Evolutionary conservation across 1,284 basidiomycete species (phyloP).

Genomic region (Sutorius eximius): DNA sequence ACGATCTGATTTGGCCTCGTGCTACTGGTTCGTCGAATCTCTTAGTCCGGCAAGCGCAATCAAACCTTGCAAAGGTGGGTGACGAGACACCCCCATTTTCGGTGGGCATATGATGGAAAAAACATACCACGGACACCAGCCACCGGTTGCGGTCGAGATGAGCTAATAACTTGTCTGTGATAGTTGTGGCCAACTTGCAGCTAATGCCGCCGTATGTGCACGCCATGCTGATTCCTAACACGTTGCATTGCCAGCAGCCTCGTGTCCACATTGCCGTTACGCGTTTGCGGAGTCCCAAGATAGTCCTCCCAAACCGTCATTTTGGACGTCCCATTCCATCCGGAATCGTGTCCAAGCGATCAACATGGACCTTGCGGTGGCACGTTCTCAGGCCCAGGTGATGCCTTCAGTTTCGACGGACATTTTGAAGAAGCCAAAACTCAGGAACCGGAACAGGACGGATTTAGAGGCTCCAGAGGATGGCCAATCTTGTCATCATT

Average conservation of each 20-base stretch:
- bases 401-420: neutral
- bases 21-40: neutral
- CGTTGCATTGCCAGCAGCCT: constrained; percentile 21
- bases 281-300: constrained; percentile 24
- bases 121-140: constrained; percentile 4
- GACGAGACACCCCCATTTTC: neutral
- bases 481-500: constrained; percentile 21
- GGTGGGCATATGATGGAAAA: neutral
- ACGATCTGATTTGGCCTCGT: neutral
- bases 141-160: constrained; percentile 13
- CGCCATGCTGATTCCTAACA: constrained; percentile 7
- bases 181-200: constrained; percentile 4
- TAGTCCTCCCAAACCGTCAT: neutral
- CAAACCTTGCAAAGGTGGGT: neutral
- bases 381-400: constrained; percentile 13
- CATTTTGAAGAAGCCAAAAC: constrained; percentile 6
- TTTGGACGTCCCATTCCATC: neutral
- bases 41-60: neutral
- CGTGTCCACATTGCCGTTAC: constrained; percentile 24
- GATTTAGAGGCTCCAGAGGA: constrained; percentile 9
- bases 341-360: constrained; percentile 7
- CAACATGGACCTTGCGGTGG: constrained; percentile 12
- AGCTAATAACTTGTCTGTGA: constrained; percentile 14
- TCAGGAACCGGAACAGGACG: constrained; percentile 12
- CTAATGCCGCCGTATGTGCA: constrained; percentile 15